Percentiles rank a stretch among this genome's conserved stretches.
Evolutionary conservation across 1,284 basidiomycete genomes (phyloP).

Genomic region (Malassezia dermatis): DNA sequence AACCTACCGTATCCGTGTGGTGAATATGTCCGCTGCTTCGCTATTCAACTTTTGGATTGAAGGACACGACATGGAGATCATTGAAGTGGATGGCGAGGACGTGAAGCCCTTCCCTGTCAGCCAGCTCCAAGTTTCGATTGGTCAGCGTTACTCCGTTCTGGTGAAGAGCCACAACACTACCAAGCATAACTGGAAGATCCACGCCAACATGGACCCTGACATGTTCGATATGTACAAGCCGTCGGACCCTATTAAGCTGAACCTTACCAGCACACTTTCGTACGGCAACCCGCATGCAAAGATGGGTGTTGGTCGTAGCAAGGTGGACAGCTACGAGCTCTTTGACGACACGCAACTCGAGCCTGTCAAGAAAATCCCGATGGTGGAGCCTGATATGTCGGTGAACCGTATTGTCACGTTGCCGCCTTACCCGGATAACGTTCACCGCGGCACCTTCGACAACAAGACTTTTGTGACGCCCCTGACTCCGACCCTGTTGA

Average conservation of each 20-base stretch:
- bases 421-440: conserved; percentile 49
- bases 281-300: conserved; percentile 22
- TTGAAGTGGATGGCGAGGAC: conserved; percentile 80
- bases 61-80: conserved; percentile 75
- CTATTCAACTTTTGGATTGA: conserved; percentile 57
- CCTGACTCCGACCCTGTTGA: conserved; percentile 12
- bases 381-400: conserved; percentile 24
- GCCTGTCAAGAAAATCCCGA: conserved; percentile 45
- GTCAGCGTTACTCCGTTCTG: conserved; percentile 86
- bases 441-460: conserved; percentile 48
- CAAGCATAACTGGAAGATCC: conserved; percentile 72
- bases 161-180: conserved; percentile 81
- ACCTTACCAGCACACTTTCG: conserved; percentile 30
- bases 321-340: conserved; percentile 32
- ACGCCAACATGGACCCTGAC: conserved; percentile 69
- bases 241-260: conserved; percentile 30
- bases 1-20: conserved; percentile 62
- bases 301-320: conserved; percentile 20
- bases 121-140: conserved; percentile 64
- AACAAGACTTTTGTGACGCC: conserved; percentile 37
- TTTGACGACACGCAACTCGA: conserved; percentile 50
- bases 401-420: conserved; percentile 11
- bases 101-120: conserved; percentile 62
- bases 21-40: conserved; percentile 59
- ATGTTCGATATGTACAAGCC: conserved; percentile 52